Evolutionary conservation across 495 filamentous ascomycete species (phyloP), one percentile per base, ranked within the genome.

Genomic region (Hypoxylon subgilvum): DNA sequence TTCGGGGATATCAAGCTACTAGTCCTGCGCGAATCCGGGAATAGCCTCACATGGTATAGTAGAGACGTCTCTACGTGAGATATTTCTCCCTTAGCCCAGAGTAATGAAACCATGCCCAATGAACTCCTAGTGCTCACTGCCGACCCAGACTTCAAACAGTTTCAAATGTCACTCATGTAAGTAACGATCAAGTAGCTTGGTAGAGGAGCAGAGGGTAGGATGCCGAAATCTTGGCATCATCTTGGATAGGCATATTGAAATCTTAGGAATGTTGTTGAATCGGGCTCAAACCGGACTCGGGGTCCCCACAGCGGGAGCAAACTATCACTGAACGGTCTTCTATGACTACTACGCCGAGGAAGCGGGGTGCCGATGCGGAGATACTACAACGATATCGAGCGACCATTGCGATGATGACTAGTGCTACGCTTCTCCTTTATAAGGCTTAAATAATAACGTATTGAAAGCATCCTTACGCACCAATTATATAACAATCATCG

Each of bases 331-430:
- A 49, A 18, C 43, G 22, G 18, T 28, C 34, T n/a, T n/a, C n/a
- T n/a, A n/a, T n/a, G n/a, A 35, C 25, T 14, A 16, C n/a, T 4
- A 17, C 12, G 44, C 44, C 46, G 28, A 55, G 49, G 40, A 59
- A 50, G 54, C 54, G 61, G 31, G 52, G 61, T 42, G 38, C 54
- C 30, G 61, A 54, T 56, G 53, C 60, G 53, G 60, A 58, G 53
- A 39, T n/a, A 16, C 6, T 44, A 32, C 41, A 12, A 45, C 35
- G 4, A 2, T 50, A 50, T 59, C 61, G 61, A 59, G 59, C 28
- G 38, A 55, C 53, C 14, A 51, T 44, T 27, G 42, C 35, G 57
- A 39, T 6, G 21, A 40, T 44, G 16, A 41, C 42, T 46, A 1
- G 18, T 14, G 18, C 12, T 27, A 13, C 18, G 38, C 19, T 22